These are phyloP conservation scores for Gonium pectorale DNA, from an alignment of 139 green algal genomes.

Conservation along the genomic window DNA sequence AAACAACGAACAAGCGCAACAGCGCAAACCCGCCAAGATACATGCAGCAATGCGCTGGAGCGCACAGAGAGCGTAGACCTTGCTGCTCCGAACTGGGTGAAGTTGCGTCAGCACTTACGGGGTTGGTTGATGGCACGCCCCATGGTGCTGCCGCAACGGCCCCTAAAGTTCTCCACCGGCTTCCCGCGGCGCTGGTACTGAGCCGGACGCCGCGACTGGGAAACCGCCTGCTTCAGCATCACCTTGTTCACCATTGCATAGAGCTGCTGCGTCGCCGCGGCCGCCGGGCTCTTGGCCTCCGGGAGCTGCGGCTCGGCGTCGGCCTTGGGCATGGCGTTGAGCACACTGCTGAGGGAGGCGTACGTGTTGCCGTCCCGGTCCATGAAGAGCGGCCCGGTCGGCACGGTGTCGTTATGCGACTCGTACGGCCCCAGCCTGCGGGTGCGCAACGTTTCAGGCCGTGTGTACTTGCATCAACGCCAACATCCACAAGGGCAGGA, in stretches of 20 bases:
- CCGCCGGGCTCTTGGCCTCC: neutral
- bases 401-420: neutral
- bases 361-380: neutral
- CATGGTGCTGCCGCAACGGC: slow-evolving; percentile 9
- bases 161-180: neutral
- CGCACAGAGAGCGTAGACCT: too few species aligned
- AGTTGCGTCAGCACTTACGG: neutral
- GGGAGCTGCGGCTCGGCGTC: neutral
- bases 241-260: slow-evolving; percentile 12
- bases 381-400: slow-evolving; percentile 4
- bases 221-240: neutral
- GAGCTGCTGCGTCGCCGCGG: slow-evolving; percentile 3
- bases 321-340: neutral
- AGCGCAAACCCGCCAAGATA: too few species aligned
- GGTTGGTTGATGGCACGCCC: slow-evolving; percentile 39
- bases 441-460: too few species aligned
- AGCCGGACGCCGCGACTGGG: neutral
- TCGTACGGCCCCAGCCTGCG: slow-evolving; percentile 12
- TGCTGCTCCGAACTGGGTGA: too few species aligned
- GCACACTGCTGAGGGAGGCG: too few species aligned
- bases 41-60: too few species aligned
- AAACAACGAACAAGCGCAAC: too few species aligned
- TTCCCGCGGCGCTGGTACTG: neutral
- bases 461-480: too few species aligned
- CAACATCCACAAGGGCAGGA: too few species aligned